These are phyloP conservation scores for Solanum tarapatanum DNA, from an alignment of 257 asterid genomes.

Conservation along the genomic window DNA sequence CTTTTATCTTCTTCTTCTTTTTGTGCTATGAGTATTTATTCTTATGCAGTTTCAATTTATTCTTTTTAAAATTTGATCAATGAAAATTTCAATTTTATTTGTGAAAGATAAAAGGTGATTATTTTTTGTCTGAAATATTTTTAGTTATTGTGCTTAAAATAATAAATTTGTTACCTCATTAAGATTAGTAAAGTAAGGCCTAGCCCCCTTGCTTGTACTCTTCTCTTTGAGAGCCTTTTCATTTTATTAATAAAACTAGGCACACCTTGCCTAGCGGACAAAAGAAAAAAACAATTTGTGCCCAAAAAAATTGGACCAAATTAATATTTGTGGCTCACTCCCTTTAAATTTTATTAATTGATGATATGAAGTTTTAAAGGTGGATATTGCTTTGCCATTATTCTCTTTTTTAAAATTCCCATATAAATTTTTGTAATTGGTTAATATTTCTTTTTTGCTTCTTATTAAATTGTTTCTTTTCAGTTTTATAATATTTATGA, in stretches of 20 bases:
- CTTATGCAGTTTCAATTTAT: neutral
- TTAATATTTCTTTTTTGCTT: neutral
- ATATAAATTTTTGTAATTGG: neutral
- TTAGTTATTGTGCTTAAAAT: neutral
- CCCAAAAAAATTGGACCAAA: neutral
- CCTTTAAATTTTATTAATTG: neutral
- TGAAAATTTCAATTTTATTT: too few relatives aligned
- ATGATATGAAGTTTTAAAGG: neutral
- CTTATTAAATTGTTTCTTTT: neutral
- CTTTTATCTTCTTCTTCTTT: neutral
- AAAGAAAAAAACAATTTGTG: neutral
- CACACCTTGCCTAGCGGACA: too few relatives aligned
- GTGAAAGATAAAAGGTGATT: neutral
- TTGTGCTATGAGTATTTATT: neutral
- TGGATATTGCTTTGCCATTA: neutral
- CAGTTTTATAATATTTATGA: too few relatives aligned
- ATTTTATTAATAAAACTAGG: too few relatives aligned
- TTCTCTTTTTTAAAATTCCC: neutral
- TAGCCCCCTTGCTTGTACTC: too few relatives aligned
- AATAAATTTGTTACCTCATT: neutral
- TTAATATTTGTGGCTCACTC: neutral
- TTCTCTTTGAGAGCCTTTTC: too few relatives aligned
- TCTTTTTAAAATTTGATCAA: neutral
- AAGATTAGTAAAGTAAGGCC: too few relatives aligned
- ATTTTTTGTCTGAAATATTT: fast-evolving